Evolutionary conservation across 75 land plant species (phyloP).

Genomic region (Pinus taeda): DNA sequence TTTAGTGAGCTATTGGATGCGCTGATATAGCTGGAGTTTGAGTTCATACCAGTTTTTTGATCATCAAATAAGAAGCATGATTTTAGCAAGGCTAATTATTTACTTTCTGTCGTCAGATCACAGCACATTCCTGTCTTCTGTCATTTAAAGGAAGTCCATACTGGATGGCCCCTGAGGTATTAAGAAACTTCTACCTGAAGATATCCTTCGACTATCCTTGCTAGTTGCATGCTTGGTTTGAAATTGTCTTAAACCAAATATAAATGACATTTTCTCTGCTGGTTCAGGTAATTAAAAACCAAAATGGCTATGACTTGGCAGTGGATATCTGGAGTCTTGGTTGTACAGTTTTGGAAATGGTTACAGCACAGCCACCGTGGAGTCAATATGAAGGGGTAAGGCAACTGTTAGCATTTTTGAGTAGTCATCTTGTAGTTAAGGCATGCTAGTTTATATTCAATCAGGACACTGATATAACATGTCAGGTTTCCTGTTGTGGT

Average conservation of each 20-base stretch:
- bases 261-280: not conserved
- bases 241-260: constrained; percentile 3
- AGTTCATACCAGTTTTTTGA: not conserved
- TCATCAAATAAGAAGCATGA: not conserved
- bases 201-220: no score
- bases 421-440: no score
- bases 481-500: not conserved
- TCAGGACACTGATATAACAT: not conserved
- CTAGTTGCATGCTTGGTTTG: not conserved
- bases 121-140: constrained; percentile 46
- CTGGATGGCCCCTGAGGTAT: constrained; percentile 99
- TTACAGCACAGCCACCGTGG: constrained; percentile 97
- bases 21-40: not conserved
- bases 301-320: constrained; percentile 77
- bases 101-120: constrained; percentile 45
- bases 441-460: not conserved
- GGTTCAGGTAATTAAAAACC: constrained; percentile 79
- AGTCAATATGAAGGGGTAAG: constrained; percentile 91
- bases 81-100: not conserved
- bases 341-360: constrained; percentile 98
- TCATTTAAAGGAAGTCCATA: constrained; percentile 97
- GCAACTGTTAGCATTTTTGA: not conserved
- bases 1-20: not conserved
- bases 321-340: constrained; percentile 99
- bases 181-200: not conserved